Evolutionary conservation across 2,329 filamentous ascomycete genomes (phyloP).

Genomic region (Neurospora sp.): DNA sequence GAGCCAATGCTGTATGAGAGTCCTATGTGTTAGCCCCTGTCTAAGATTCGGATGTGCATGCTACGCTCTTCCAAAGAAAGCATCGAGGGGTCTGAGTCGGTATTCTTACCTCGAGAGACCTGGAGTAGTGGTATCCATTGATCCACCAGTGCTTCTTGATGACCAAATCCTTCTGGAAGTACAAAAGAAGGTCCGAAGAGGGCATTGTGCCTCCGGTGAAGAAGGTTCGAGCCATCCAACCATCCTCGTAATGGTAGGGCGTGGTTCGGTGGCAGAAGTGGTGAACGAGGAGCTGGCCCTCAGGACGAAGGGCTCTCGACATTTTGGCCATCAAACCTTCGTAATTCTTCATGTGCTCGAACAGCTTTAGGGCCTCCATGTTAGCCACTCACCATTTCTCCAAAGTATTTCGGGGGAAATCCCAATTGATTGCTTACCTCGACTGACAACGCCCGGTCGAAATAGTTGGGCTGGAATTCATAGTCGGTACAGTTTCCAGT

Average conservation of each 20-base stretch:
- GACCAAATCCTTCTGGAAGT: conserved; percentile 53
- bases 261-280: conserved; percentile 55
- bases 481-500: conserved; percentile 59
- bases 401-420: background rate
- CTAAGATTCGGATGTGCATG: background rate
- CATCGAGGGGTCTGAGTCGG: background rate
- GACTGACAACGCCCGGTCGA: conserved; percentile 58
- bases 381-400: background rate
- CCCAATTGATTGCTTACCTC: conserved; percentile 29
- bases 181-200: conserved; percentile 54
- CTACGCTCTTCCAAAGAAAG: background rate
- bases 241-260: conserved; percentile 61
- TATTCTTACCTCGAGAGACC: conserved; percentile 52
- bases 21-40: background rate
- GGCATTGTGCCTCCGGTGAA: conserved; percentile 68
- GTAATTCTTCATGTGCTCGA: conserved; percentile 73
- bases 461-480: conserved; percentile 47
- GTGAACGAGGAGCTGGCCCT: conserved; percentile 60
- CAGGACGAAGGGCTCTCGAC: conserved; percentile 45
- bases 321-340: conserved; percentile 57
- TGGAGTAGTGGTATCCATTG: conserved; percentile 57
- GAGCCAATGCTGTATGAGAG: conserved; percentile 45
- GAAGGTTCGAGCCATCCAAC: conserved; percentile 68
- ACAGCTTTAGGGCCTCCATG: conserved; percentile 36
- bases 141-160: conserved; percentile 62